phyloP scores from a whole-genome alignment of 129 eudicot species.

The Calendula officinalis region DNA sequence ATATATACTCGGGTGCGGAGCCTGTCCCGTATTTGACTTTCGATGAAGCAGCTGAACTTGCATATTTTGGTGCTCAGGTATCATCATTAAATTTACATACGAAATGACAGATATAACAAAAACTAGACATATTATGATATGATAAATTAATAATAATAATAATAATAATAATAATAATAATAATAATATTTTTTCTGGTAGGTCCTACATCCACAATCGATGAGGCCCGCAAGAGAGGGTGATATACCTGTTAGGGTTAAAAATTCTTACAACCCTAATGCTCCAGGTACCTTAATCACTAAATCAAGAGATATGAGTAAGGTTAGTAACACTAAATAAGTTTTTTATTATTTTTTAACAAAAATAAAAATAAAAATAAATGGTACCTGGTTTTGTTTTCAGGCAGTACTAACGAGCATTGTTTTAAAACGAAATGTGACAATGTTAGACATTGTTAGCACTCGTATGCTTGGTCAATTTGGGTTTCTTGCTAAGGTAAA shows the following conservation, averaged over 20 bases:
- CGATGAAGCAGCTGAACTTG: slow-evolving; percentile 79
- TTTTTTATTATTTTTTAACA: too few relatives aligned
- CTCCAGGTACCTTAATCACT: slow-evolving; percentile 91
- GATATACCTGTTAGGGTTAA: slow-evolving; percentile 91
- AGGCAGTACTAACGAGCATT: slow-evolving; percentile 78
- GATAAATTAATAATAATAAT: neutral
- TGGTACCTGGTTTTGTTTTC: slow-evolving; percentile 6
- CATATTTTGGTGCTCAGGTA: slow-evolving; percentile 80
- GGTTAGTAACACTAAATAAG: slow-evolving; percentile 30
- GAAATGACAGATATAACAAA: neutral
- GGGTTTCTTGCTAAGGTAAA: slow-evolving; percentile 82
- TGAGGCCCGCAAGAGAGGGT: slow-evolving; percentile 96
- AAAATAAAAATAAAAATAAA: too few relatives aligned
- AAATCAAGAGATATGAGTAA: slow-evolving; percentile 72
- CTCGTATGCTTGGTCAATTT: slow-evolving; percentile 83
- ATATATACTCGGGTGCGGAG: slow-evolving; percentile 57
- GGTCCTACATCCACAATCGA: slow-evolving; percentile 97
- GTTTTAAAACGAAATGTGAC: slow-evolving; percentile 78
- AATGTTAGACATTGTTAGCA: slow-evolving; percentile 78
- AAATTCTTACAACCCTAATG: slow-evolving; percentile 85
- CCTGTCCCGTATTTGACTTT: slow-evolving; percentile 79
- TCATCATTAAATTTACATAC: neutral
- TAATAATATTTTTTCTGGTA: slow-evolving; percentile 6
- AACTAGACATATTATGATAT: slow-evolving; percentile 6
- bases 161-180: neutral